Base-by-base conservation (phyloP, 805 yeast genomes). In the Myxozyma neglecta region DNA sequence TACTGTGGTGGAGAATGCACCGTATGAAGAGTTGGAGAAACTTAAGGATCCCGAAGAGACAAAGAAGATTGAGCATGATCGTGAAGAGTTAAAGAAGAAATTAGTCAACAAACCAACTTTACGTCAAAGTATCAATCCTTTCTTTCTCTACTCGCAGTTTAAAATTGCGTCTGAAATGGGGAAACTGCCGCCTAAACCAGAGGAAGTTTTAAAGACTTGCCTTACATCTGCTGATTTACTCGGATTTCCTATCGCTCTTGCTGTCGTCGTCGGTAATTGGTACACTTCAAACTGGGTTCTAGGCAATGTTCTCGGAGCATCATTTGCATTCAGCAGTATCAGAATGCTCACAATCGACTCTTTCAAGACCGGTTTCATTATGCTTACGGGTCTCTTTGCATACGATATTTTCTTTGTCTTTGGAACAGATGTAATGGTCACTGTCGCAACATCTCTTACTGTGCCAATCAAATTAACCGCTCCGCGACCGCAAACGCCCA, bases 391-490 rank as follows among this genome's bases (percentile, higher is more conserved):
- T 1, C 77, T 87, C 47, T 85, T 86, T 67, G 65, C 81, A 45
- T 87, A 86, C 71, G 91, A 87, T 70, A 77, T 85, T 45, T 85
- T 80, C 70, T 87, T 87, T 73, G 91, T 87, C 0, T 87, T 85
- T 72, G 83, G 80, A 4, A 79, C 88, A 0, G 78, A 80, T 39
- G 76, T 85, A 5, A 87, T 87, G 91, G 75, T 79, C 43, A 77
- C 83, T 0, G 90, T 86, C 18, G 90, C 90, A 6, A 77, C 79
- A 1, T 70, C 70, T 6, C 67, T 86, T 24, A 81, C 83, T 3
- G 75, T 82, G n/a, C 90, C 90, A 0, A 75, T 80, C 50, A 83
- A 81, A 64, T 59, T 83, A 32, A 61, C 76, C 6, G 70, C 83
- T 18, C 87, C 87, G 8, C 71, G 76, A 0, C 69, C 68, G 0